These are phyloP conservation scores for Hamigera avellanea DNA, from an alignment of 495 filamentous ascomycete genomes.

Conservation along the genomic window DNA sequence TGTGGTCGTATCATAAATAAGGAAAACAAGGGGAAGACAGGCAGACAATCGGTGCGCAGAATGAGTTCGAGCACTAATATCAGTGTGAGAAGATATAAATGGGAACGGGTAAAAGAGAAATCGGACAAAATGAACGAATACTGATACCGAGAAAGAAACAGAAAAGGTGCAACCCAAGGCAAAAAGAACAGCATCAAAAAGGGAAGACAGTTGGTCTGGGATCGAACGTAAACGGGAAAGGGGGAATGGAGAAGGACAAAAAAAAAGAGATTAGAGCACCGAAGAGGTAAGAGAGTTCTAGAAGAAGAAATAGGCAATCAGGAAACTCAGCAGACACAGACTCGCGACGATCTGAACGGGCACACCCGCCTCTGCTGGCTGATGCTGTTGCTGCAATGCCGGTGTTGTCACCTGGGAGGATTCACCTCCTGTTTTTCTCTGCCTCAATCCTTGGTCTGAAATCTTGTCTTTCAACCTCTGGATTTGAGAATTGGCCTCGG, in stretches of 20 bases:
- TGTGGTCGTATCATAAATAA: slow-evolving; percentile 1
- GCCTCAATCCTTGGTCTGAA: slow-evolving; percentile 59
- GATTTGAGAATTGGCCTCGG: slow-evolving; percentile 66
- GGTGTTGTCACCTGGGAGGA: slow-evolving; percentile 28
- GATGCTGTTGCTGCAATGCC: slow-evolving; percentile 39
- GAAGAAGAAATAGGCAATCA: slow-evolving; percentile 92
- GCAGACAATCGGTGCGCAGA: slow-evolving; percentile 1
- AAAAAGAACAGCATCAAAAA: slow-evolving; percentile 11
- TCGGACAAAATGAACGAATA: slow-evolving; percentile 2
- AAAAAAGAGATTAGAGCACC: slow-evolving; percentile 11
- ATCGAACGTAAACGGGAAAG: slow-evolving; percentile 7
- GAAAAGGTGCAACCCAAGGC: neutral
- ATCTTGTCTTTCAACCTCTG: slow-evolving; percentile 55
- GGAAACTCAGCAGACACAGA: slow-evolving; percentile 79
- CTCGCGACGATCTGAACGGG: slow-evolving; percentile 72
- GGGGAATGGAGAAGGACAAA: slow-evolving; percentile 11
- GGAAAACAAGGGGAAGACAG: slow-evolving; percentile 11
- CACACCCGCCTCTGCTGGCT: slow-evolving; percentile 55
- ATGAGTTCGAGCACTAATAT: neutral
- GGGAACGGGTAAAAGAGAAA: slow-evolving; percentile 6
- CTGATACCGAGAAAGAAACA: slow-evolving; percentile 10
- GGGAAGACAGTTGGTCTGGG: slow-evolving; percentile 14
- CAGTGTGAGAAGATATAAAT: slow-evolving; percentile 1
- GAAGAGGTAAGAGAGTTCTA: slow-evolving; percentile 32
- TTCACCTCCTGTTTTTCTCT: slow-evolving; percentile 42